These are phyloP conservation scores for Sarocladiaceae sp. DNA, from an alignment of 2,329 filamentous ascomycete genomes.

Conservation along the genomic window DNA sequence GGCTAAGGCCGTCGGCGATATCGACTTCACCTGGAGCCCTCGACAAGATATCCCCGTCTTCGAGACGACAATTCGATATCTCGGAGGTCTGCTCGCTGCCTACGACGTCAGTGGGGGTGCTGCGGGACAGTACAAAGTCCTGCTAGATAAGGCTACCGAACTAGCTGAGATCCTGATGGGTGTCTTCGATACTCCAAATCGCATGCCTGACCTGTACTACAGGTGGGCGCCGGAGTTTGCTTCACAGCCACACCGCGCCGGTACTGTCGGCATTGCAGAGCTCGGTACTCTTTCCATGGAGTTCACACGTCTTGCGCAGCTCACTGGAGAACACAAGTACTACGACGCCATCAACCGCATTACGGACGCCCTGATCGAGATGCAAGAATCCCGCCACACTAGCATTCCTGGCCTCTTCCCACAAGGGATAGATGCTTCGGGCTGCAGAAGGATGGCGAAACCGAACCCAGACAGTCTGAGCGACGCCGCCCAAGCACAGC, in stretches of 20 bases:
- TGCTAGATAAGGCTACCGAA: constrained; percentile 75
- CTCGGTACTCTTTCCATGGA: constrained; percentile 79
- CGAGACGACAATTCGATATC: constrained; percentile 86
- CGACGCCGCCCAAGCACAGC: constrained; percentile 28
- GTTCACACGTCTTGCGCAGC: constrained; percentile 82
- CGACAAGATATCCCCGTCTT: constrained; percentile 78
- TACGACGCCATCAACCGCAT: constrained; percentile 88
- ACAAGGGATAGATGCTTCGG: constrained; percentile 70
- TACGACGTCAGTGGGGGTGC: constrained; percentile 76
- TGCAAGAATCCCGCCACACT: constrained; percentile 62
- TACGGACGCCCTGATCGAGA: constrained; percentile 71
- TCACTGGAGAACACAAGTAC: constrained; percentile 77
- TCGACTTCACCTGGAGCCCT: constrained; percentile 75
- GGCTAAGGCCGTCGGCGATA: constrained; percentile 61
- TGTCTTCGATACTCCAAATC: constrained; percentile 87
- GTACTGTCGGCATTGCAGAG: constrained; percentile 60
- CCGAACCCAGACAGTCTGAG: constrained; percentile 24
- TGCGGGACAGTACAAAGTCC: constrained; percentile 52
- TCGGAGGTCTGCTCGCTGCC: constrained; percentile 79
- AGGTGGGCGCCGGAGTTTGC: constrained; percentile 66
- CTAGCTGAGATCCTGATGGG: constrained; percentile 77
- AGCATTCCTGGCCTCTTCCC: constrained; percentile 78
- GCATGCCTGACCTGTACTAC: constrained; percentile 84
- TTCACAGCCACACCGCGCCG: constrained; percentile 60
- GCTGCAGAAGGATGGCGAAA: constrained; percentile 60